Evolutionary conservation across 2,329 filamentous ascomycete genomes (phyloP), one percentile per base, ranked within the genome.

Genomic region (Scytalidium sp.): DNA sequence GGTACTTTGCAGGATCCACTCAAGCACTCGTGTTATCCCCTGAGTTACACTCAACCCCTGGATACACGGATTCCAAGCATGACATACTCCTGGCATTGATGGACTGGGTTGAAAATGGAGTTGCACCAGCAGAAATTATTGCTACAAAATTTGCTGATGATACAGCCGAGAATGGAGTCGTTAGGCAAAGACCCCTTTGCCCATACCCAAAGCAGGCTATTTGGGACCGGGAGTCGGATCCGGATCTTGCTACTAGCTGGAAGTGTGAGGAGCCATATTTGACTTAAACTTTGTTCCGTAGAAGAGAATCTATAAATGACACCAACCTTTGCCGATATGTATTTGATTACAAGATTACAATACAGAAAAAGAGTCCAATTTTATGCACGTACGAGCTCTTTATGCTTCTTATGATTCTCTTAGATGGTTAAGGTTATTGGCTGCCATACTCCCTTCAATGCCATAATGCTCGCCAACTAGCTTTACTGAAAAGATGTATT

Each of bases 201-300:
- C 8, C 23, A 11, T 49, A 21, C 25, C 47, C 47, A 41, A 17
- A 42, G 17, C 32, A 36, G 32, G 32, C 32, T 5, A 36, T n/a
- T 36, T 36, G 32, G 32, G 27, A 54, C 45, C 52, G 54, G 2
- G 39, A 15, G 11, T 51, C 52, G 3, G 45, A 63, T 50, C 41
- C 45, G 6, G 41, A 54, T 48, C 13, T 29, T 29, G 46, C 45
- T 25, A 48, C 49, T 43, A 60, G 52, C 45, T 62, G 58, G 60
- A 41, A 15, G n/a, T 60, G 53, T 59, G 32, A 36, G n/a, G n/a
- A n/a, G n/a, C n/a, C n/a, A n/a, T 8, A 36, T 36, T 36, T 36
- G 13, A 15, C 13, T 36, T 36, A 15, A 36, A 36, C 13, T 27
- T 7, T 27, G 7, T 27, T 27, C 13, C 25, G 7, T 27, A 7